A percentile compares a stretch with the other conserved stretches of the same genome.
phyloP scores from a whole-genome alignment of 1,139 yeast genomes.

The Casaregolazyma suthepensis region DNA sequence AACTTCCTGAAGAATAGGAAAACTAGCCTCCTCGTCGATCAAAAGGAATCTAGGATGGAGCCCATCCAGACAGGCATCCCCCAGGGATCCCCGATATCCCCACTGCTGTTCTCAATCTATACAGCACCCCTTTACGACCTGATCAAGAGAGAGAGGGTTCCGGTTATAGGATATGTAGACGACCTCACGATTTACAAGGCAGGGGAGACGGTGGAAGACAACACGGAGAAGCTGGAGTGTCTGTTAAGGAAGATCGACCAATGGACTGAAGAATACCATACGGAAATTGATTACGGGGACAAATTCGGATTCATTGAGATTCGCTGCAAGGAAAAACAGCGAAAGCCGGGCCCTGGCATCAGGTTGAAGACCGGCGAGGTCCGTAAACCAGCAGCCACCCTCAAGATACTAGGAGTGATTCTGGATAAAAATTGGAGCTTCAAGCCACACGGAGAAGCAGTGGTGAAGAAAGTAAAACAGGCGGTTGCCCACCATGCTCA shows the following conservation, averaged over 20 bases:
- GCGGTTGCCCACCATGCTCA: too few relatives aligned
- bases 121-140: conserved; percentile 14
- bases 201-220: conserved; percentile 3
- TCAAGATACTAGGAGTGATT: too few relatives aligned
- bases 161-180: too few relatives aligned
- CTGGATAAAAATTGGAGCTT: too few relatives aligned
- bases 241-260: conserved; percentile 6
- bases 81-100: conserved; percentile 20
- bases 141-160: background rate
- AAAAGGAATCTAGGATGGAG: background rate
- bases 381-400: background rate
- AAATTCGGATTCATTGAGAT: background rate
- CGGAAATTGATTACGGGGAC: conserved; percentile 11
- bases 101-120: conserved; percentile 17
- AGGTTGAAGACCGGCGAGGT: background rate
- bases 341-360: background rate
- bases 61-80: conserved; percentile 15
- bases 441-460: too few relatives aligned
- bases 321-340: background rate
- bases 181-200: background rate
- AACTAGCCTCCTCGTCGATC: conserved; percentile 5
- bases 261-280: conserved; percentile 8
- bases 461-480: too few relatives aligned
- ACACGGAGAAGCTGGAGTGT: background rate
- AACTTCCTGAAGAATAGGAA: conserved; percentile 7